Evolutionary conservation across 2,329 filamentous ascomycete genomes (phyloP).

Genomic region (Botrytis byssoidea): DNA sequence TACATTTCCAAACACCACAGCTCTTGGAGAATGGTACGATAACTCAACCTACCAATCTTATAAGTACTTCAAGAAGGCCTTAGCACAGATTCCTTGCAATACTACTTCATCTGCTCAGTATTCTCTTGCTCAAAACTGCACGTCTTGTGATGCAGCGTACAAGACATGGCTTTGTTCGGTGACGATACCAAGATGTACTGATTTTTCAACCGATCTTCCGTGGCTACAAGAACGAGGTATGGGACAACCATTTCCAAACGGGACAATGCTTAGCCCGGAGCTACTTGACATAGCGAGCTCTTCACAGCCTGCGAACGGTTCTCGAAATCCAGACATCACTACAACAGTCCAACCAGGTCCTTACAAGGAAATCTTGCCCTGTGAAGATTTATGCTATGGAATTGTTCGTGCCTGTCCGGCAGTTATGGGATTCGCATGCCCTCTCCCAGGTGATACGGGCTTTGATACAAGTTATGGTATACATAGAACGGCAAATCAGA

Average conservation of each 20-base stretch:
- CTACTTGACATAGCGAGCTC: slow-evolving; percentile 33
- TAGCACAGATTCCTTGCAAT: slow-evolving; percentile 85
- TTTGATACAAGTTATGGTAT: slow-evolving; percentile 50
- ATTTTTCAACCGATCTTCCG: slow-evolving; percentile 60
- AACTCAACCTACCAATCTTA: slow-evolving; percentile 67
- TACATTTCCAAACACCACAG: slow-evolving; percentile 57
- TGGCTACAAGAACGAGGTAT: slow-evolving; percentile 66
- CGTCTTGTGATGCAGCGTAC: slow-evolving; percentile 76
- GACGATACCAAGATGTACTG: slow-evolving; percentile 86
- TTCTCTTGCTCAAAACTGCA: slow-evolving; percentile 75
- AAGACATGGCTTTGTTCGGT: slow-evolving; percentile 95
- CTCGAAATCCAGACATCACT: slow-evolving; percentile 74
- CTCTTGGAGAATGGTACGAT: slow-evolving; percentile 75
- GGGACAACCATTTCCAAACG: slow-evolving; percentile 67
- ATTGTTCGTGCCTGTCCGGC: slow-evolving; percentile 84
- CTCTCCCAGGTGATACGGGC: slow-evolving; percentile 45
- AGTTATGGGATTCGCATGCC: slow-evolving; percentile 72
- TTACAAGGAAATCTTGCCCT: slow-evolving; percentile 91
- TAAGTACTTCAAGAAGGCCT: slow-evolving; percentile 73
- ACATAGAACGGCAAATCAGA: slow-evolving; percentile 28
- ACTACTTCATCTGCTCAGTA: slow-evolving; percentile 71
- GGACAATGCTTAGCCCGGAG: slow-evolving; percentile 50
- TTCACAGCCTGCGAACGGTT: slow-evolving; percentile 47
- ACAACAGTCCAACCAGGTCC: slow-evolving; percentile 71
- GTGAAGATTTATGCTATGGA: slow-evolving; percentile 81